Percentiles rank a stretch among this genome's conserved stretches.
Conservation (phyloP, 2,329 filamentous ascomycete genomes). For the Pseudocercospora fuligena region DNA sequence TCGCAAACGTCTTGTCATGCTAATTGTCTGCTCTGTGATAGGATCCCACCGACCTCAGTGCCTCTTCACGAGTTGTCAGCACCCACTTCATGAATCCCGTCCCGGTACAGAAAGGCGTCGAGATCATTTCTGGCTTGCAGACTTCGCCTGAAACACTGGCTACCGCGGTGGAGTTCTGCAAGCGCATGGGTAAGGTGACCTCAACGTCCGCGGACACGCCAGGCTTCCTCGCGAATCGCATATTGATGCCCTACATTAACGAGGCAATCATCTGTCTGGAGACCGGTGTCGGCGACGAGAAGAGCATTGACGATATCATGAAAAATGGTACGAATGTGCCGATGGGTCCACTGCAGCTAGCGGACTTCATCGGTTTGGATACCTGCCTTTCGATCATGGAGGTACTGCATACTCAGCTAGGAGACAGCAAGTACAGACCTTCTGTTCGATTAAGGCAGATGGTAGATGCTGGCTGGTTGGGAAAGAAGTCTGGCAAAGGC, state of each 20-base stretch:
- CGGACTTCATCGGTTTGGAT: slow-evolving; percentile 96
- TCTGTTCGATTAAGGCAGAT: slow-evolving; percentile 88
- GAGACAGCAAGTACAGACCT: slow-evolving; percentile 93
- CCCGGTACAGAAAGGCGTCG: slow-evolving; percentile 93
- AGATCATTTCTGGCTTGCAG: slow-evolving; percentile 94
- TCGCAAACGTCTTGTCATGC: slow-evolving; percentile 20
- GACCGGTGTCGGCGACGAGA: slow-evolving; percentile 83
- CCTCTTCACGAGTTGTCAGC: slow-evolving; percentile 84
- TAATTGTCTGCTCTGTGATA: slow-evolving; percentile 38
- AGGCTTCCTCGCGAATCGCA: slow-evolving; percentile 93
- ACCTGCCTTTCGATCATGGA: slow-evolving; percentile 98
- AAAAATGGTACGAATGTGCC: slow-evolving; percentile 99
- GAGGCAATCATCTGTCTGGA: slow-evolving; percentile 96
- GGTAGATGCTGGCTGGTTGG: slow-evolving; percentile 97
- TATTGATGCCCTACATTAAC: slow-evolving; percentile 99
- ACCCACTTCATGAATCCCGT: slow-evolving; percentile 99
- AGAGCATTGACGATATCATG: slow-evolving; percentile 97
- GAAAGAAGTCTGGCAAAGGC: slow-evolving; percentile 95
- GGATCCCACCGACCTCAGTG: slow-evolving; percentile 78
- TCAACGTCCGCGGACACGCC: slow-evolving; percentile 88
- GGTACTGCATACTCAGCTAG: slow-evolving; percentile 87
- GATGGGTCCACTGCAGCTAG: slow-evolving; percentile 92
- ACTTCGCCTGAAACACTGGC: slow-evolving; percentile 82
- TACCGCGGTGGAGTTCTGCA: slow-evolving; percentile 82
- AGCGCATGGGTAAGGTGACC: slow-evolving; percentile 89